Conservation (phyloP, 108 stramenopile genomes). For the Skeletonema costatum region DNA sequence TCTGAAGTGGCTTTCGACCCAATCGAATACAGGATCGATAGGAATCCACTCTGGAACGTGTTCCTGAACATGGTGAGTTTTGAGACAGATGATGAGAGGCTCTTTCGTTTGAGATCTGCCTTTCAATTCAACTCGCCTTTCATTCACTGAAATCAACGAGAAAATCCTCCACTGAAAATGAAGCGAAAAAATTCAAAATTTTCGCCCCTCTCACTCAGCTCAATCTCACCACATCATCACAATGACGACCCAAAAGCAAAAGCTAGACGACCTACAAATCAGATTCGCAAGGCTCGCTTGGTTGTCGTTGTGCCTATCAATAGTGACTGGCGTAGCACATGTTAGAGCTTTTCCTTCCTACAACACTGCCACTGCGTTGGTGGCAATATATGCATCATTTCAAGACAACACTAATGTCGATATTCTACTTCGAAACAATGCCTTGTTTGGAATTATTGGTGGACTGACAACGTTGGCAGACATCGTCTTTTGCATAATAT, state of each 20-base stretch:
- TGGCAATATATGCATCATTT: constrained; percentile 15
- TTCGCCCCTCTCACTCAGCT: neutral
- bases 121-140: too few species aligned
- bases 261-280: neutral
- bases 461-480: constrained; percentile 20
- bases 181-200: too few species aligned
- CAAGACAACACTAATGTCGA: constrained; percentile 12
- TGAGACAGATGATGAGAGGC: neutral
- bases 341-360: constrained; percentile 25
- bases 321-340: constrained; percentile 13
- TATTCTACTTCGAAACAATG: constrained; percentile 6
- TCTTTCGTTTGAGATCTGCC: too few species aligned
- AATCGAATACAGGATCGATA: constrained; percentile 91
- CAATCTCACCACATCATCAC: neutral
- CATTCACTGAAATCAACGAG: neutral
- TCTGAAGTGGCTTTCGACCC: constrained; percentile 92
- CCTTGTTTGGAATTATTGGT: constrained; percentile 11
- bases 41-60: constrained; percentile 93
- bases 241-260: neutral
- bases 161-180: neutral
- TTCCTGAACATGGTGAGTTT: constrained; percentile 77
- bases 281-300: constrained; percentile 25
- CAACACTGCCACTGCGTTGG: constrained; percentile 9
- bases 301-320: constrained; percentile 15
- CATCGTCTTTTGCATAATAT: constrained; percentile 21